Conservation (phyloP, 768 basidiomycete species). For the Mycena crocata region DNA sequence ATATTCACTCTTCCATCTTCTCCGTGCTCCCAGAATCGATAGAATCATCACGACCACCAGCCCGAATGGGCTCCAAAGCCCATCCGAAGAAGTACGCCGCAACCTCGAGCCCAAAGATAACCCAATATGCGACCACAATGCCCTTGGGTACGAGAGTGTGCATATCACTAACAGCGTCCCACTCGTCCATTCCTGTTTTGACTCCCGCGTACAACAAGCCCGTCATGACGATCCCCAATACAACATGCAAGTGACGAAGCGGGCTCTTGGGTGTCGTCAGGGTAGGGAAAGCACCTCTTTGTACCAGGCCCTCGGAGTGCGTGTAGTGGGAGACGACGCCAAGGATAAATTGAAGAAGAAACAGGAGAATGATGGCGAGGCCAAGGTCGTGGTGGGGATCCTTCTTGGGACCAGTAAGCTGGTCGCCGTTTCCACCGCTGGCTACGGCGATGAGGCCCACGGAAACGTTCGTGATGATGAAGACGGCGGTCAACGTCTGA, state of each 20-base stretch:
- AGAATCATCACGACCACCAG: not conserved
- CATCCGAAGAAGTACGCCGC: conserved; percentile 32
- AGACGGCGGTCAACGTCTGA: conserved; percentile 25
- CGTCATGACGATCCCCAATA: conserved; percentile 29
- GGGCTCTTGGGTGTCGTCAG: conserved; percentile 30
- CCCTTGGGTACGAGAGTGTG: conserved; percentile 27
- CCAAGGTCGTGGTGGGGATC: conserved; percentile 36
- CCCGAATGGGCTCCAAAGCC: conserved; percentile 29
- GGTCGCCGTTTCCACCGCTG: conserved; percentile 25
- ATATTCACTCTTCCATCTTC: conserved; percentile 4
- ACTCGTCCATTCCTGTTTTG: conserved; percentile 36
- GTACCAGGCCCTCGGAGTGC: conserved; percentile 23
- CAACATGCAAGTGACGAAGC: conserved; percentile 31
- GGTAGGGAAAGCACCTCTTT: conserved; percentile 22
- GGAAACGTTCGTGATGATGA: conserved; percentile 18
- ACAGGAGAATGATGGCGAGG: conserved; percentile 27
- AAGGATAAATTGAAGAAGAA: conserved; percentile 29
- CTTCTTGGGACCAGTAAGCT: conserved; percentile 25
- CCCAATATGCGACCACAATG: conserved; percentile 27
- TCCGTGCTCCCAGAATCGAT: conserved; percentile 16
- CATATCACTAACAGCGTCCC: conserved; percentile 28
- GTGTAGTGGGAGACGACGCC: conserved; percentile 34
- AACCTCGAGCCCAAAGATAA: conserved; percentile 29
- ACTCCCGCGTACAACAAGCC: conserved; percentile 33
- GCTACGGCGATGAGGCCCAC: conserved; percentile 26